phyloP scores from a whole-genome alignment of 768 basidiomycete genomes.

The Russula sp. region DNA sequence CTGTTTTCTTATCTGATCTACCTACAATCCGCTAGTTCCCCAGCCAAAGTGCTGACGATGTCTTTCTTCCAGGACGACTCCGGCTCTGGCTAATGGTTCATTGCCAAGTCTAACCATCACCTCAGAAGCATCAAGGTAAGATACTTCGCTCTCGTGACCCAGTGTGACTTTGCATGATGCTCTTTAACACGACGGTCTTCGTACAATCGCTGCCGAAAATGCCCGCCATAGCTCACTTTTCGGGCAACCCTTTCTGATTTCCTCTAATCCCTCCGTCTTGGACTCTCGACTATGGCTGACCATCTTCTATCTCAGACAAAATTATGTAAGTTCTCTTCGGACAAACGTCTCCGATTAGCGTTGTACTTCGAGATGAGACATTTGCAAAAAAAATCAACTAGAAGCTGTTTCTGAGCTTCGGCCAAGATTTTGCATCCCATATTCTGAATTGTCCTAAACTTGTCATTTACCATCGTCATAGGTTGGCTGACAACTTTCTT shows the following conservation, averaged over 20 bases:
- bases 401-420: slow-evolving; percentile 82
- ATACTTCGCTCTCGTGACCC: not conserved
- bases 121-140: not conserved
- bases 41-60: not conserved
- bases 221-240: slow-evolving; percentile 88
- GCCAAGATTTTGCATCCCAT: slow-evolving; percentile 43
- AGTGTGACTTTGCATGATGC: slow-evolving; percentile 44
- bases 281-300: not conserved
- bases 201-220: slow-evolving; percentile 76
- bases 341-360: not conserved
- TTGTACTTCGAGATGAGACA: slow-evolving; percentile 35
- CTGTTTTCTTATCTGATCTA: slow-evolving; percentile 66
- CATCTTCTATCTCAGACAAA: not conserved
- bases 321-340: not conserved
- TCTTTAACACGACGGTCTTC: slow-evolving; percentile 88
- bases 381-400: slow-evolving; percentile 63
- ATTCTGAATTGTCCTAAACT: slow-evolving; percentile 22
- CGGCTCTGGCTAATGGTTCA: too few species aligned
- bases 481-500: not conserved
- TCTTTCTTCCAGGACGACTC: not conserved
- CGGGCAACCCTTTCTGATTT: slow-evolving; percentile 76
- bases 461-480: not conserved
- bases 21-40: not conserved
- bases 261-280: not conserved
- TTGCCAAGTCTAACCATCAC: not conserved